phyloP scores from a whole-genome alignment of 106 monocot species.

The Hemerocallis citrina region DNA sequence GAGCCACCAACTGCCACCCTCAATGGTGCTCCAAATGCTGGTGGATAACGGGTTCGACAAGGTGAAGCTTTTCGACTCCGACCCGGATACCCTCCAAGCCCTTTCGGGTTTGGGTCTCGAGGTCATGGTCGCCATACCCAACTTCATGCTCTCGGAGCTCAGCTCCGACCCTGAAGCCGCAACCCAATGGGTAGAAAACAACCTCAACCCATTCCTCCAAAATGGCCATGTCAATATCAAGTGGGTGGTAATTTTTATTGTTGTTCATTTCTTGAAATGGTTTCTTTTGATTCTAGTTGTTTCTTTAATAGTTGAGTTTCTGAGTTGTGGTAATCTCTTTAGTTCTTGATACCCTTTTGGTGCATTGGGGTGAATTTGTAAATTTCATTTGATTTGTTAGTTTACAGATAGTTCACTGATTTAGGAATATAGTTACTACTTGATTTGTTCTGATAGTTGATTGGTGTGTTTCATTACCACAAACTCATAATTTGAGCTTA shows the following conservation, averaged over 20 bases:
- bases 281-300: too few species aligned
- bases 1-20: conserved; percentile 15
- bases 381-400: too few species aligned
- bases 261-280: not conserved
- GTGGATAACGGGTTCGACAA: conserved; percentile 23
- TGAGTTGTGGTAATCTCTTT: too few species aligned
- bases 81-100: conserved; percentile 14
- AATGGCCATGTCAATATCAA: conserved; percentile 34
- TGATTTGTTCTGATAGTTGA: too few species aligned
- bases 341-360: too few species aligned
- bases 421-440: too few species aligned
- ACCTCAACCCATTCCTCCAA: conserved; percentile 24
- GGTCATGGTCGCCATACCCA: conserved; percentile 43
- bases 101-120: conserved; percentile 35
- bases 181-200: conserved; percentile 35
- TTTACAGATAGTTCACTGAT: too few species aligned
- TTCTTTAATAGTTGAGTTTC: too few species aligned
- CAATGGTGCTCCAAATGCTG: conserved; percentile 25
- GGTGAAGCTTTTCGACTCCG: conserved; percentile 35
- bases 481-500: too few species aligned
- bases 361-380: too few species aligned
- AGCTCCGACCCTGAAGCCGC: conserved; percentile 17
- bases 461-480: too few species aligned
- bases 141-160: conserved; percentile 32
- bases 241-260: conserved; percentile 4